Evolutionary conservation across 768 basidiomycete genomes (phyloP).

Genomic region (Lyophyllum atratum): DNA sequence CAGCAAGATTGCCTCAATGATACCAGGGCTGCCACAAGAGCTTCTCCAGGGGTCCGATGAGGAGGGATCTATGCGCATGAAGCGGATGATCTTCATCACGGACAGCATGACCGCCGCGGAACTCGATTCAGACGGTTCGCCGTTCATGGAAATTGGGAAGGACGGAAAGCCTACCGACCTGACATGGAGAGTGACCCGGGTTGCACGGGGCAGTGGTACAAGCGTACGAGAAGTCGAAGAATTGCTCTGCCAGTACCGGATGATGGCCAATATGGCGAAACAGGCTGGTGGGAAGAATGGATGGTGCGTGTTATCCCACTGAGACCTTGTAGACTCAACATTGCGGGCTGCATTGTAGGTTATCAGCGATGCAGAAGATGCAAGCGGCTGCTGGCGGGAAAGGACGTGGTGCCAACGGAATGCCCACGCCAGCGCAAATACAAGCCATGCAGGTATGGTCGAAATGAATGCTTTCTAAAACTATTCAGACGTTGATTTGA

Average conservation of each 20-base stretch:
- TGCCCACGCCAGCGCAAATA: slow-evolving; percentile 92
- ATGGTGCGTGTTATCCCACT: slow-evolving; percentile 51
- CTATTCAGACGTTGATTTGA: background rate
- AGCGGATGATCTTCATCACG: slow-evolving; percentile 98
- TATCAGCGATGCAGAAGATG: slow-evolving; percentile 92
- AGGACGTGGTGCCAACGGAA: slow-evolving; percentile 83
- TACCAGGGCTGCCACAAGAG: slow-evolving; percentile 93
- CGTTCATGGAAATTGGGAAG: slow-evolving; percentile 84
- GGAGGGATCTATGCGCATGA: slow-evolving; percentile 87
- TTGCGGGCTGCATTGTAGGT: slow-evolving; percentile 41
- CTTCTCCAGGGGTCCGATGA: slow-evolving; percentile 92
- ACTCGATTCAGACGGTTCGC: slow-evolving; percentile 91
- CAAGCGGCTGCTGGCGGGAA: slow-evolving; percentile 84
- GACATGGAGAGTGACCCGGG: slow-evolving; percentile 87
- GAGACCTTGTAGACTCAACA: background rate
- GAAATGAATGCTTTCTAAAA: slow-evolving; percentile 5
- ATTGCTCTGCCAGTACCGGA: slow-evolving; percentile 91
- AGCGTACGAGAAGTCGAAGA: slow-evolving; percentile 98
- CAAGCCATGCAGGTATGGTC: slow-evolving; percentile 84
- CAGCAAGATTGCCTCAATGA: slow-evolving; percentile 98
- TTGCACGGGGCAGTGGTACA: slow-evolving; percentile 93
- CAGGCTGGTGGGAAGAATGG: slow-evolving; percentile 97
- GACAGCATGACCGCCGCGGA: slow-evolving; percentile 96
- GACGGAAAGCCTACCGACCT: slow-evolving; percentile 84
- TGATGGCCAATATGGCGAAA: slow-evolving; percentile 99